Percentiles rank a stretch among this genome's conserved stretches.
Conservation (phyloP, 164 flowering plant species). For the Aristolochia fimbriata region DNA sequence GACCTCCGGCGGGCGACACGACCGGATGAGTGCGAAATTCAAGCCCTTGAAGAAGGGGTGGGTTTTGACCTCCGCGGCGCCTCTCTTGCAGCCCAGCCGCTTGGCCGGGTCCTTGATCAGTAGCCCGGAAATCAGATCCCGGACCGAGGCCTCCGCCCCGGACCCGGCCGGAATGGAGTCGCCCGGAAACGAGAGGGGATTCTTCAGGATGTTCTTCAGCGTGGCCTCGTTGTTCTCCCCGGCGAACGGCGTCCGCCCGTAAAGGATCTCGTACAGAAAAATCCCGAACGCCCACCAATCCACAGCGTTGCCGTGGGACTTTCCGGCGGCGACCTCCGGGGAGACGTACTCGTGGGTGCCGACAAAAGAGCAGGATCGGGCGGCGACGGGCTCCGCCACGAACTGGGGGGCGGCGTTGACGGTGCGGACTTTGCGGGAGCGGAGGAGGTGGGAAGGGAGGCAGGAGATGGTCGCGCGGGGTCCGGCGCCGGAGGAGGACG, state of each 20-base stretch:
- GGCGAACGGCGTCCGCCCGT: slow-evolving; percentile 74
- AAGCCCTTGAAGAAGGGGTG: slow-evolving; percentile 69
- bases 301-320: slow-evolving; percentile 76
- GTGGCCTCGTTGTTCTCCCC: slow-evolving; percentile 50
- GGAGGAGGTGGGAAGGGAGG: slow-evolving; percentile 28
- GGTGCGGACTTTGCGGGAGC: slow-evolving; percentile 50
- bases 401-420: slow-evolving; percentile 33
- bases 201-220: slow-evolving; percentile 48
- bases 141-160: slow-evolving; percentile 34
- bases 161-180: slow-evolving; percentile 11
- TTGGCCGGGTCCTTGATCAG: slow-evolving; percentile 52
- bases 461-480: slow-evolving; percentile 27
- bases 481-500: slow-evolving; percentile 11
- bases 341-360: slow-evolving; percentile 96
- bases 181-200: slow-evolving; percentile 43
- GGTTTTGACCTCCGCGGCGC: slow-evolving; percentile 72
- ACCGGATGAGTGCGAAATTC: slow-evolving; percentile 65
- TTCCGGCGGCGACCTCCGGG: slow-evolving; percentile 73
- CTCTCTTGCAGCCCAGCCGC: slow-evolving; percentile 61
- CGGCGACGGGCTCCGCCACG: slow-evolving; percentile 79
- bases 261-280: slow-evolving; percentile 77
- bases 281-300: slow-evolving; percentile 96
- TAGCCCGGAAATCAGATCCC: slow-evolving; percentile 48
- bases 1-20: slow-evolving; percentile 54
- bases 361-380: slow-evolving; percentile 75